These are phyloP conservation scores for Salix viminalis DNA, from an alignment of 345 rosid species.

Conservation along the genomic window DNA sequence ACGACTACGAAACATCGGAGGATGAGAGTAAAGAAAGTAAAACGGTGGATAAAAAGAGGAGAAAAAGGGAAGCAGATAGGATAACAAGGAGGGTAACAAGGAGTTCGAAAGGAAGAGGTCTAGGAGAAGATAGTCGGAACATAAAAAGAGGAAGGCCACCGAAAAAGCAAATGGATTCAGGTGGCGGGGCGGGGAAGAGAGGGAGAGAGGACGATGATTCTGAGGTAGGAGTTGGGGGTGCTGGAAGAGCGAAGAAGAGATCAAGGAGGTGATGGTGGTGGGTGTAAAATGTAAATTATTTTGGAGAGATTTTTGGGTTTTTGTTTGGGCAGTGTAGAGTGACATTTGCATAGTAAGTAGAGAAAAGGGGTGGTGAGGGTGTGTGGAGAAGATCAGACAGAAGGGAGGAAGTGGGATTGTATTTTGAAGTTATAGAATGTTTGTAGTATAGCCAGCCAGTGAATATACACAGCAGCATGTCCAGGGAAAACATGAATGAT, in stretches of 20 bases:
- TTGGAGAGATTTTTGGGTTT: not conserved
- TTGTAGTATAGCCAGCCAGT: not conserved
- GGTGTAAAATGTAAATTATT: conserved; percentile 34
- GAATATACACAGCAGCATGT: conserved; percentile 9
- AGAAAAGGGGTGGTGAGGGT: not conserved
- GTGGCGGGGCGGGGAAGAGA: conserved; percentile 23
- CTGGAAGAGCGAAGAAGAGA: conserved; percentile 39
- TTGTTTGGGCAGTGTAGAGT: not conserved
- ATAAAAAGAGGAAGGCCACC: conserved; percentile 41
- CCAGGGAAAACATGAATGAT: conserved; percentile 1
- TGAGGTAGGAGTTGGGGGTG: conserved; percentile 18
- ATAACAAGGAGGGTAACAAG: conserved; percentile 27
- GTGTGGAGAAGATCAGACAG: not conserved
- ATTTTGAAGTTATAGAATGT: conserved; percentile 4
- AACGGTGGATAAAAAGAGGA: conserved; percentile 16
- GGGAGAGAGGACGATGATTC: conserved; percentile 32
- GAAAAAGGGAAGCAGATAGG: conserved; percentile 11
- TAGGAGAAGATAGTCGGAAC: conserved; percentile 33
- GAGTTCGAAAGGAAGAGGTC: conserved; percentile 39
- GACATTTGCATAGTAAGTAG: not conserved
- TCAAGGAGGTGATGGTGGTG: conserved; percentile 36
- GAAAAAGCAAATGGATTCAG: conserved; percentile 24
- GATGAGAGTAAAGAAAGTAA: conserved; percentile 19
- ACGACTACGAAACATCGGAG: conserved; percentile 4
- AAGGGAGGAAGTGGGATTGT: conserved; percentile 1